Base-by-base conservation (phyloP, 306 rosid genomes). In the Sicyos edulis region DNA sequence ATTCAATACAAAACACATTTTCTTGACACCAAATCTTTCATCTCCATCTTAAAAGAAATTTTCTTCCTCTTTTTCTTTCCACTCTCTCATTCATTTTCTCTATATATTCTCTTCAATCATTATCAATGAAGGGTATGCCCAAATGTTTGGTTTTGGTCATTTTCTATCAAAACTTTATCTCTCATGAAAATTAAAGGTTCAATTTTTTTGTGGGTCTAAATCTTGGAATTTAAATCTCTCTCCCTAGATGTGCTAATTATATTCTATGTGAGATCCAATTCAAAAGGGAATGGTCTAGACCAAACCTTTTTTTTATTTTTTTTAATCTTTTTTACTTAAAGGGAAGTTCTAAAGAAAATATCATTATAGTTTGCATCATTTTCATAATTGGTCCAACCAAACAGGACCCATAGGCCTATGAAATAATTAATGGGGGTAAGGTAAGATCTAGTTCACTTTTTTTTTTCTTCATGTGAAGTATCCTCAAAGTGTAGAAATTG, bases 141-240 rank as follows among this genome's bases (percentile, higher is more conserved):
- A 37, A 9, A 64, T 64, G 71, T 65, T 65, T 65, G 71, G 71
- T 65, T 44, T 65, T 19, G 32, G 71, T 65, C 71, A 40, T 65
- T 65, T 65, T 65, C 54, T 24, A 17, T 65, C 34, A 65, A 44
- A 40, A 40, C 53, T 64, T 29, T 63, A 42, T 22, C 65, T 57
- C 37, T 57, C 49, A 24, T 14, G 8, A 24, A 14, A n/a, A 16
- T 58, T 61, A 34, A 34, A 65, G 52, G 7, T 17, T 42, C 16
- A 37, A 65, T 8, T 17, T 63, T 63, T 16, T 40, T n/a, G 1
- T 63, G 0, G 70, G 10, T 37, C 17, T 64, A 34, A 34, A 34
- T 37, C 29, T 64, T 64, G 51, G 12, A 34, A 64, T 16, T 64
- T 44, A 19, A 34, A 64, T 62, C 45, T 62, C 11, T 60, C 17